A percentile compares a stretch with the other conserved stretches of the same genome.
phyloP scores from a whole-genome alignment of 495 filamentous ascomycete genomes.

The Apodospora peruviana region DNA sequence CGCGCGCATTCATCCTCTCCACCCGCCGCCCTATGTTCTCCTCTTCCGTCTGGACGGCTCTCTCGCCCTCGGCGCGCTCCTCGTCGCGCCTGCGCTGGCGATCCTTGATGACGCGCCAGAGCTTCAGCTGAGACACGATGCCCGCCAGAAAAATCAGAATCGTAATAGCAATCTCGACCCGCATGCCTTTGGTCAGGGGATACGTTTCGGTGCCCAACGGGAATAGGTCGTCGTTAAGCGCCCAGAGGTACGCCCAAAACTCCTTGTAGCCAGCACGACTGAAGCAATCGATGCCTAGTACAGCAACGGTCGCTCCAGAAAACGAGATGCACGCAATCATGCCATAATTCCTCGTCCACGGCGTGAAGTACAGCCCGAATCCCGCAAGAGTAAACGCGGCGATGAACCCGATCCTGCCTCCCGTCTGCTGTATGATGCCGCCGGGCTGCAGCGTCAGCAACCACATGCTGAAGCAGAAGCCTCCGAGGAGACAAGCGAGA shows the following conservation, averaged over 20 bases:
- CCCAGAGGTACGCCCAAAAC: slow-evolving; percentile 95
- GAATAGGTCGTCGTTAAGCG: slow-evolving; percentile 73
- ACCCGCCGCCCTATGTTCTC: slow-evolving; percentile 60
- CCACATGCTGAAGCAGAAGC: slow-evolving; percentile 91
- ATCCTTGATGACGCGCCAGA: slow-evolving; percentile 84
- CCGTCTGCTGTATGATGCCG: slow-evolving; percentile 58
- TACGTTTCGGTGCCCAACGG: slow-evolving; percentile 71
- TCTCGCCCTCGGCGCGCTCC: slow-evolving; percentile 49
- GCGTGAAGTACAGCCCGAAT: slow-evolving; percentile 73
- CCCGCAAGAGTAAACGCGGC: slow-evolving; percentile 58
- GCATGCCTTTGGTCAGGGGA: slow-evolving; percentile 80
- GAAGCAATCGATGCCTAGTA: slow-evolving; percentile 89
- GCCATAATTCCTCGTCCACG: slow-evolving; percentile 69
- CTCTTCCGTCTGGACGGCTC: slow-evolving; percentile 63
- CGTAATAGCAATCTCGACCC: slow-evolving; percentile 75
- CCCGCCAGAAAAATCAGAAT: slow-evolving; percentile 70
- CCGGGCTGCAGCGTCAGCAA: slow-evolving; percentile 71
- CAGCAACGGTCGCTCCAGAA: slow-evolving; percentile 67
- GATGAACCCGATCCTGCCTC: slow-evolving; percentile 69
- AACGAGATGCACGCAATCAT: slow-evolving; percentile 74
- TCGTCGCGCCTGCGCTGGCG: slow-evolving; percentile 57
- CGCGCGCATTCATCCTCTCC: slow-evolving; percentile 60
- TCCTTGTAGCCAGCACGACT: slow-evolving; percentile 85
- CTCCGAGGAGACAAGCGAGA: slow-evolving; percentile 79
- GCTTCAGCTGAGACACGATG: slow-evolving; percentile 73